phyloP scores from a whole-genome alignment of 495 filamentous ascomycete genomes.

The Hyaloscypha bicolor region DNA sequence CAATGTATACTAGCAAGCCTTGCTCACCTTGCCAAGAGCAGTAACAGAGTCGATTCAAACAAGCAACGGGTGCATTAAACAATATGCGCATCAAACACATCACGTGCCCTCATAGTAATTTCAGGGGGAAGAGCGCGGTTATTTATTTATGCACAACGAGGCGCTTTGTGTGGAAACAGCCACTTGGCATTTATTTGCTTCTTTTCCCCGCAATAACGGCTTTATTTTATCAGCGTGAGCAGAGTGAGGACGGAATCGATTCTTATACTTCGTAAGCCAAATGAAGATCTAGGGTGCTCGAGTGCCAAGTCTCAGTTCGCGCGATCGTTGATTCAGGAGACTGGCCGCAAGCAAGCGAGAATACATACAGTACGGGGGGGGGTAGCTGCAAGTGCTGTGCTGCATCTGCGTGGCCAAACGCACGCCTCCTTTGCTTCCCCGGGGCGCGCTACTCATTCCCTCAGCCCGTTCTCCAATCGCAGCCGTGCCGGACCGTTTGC shows the following conservation, averaged over 20 bases:
- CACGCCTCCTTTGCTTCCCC: neutral
- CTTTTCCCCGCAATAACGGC: neutral
- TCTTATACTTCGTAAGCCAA: neutral
- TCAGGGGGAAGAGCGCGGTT: neutral
- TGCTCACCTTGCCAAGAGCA: neutral
- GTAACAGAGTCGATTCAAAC: neutral
- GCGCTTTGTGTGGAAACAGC: neutral
- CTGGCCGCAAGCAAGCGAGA: neutral
- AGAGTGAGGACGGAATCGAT: neutral
- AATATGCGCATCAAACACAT: neutral
- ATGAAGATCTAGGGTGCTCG: neutral
- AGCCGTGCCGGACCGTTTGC: neutral
- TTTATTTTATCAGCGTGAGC: neutral
- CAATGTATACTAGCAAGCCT: neutral
- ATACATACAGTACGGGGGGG: neutral
- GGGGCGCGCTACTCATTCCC: neutral
- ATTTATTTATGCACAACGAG: neutral
- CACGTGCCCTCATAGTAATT: neutral
- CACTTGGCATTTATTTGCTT: neutral
- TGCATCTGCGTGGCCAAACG: neutral
- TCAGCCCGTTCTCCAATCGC: neutral
- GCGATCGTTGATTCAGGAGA: neutral
- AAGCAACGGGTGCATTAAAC: neutral
- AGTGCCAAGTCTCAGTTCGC: neutral
- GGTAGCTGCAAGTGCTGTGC: neutral